phyloP scores from a whole-genome alignment of 129 eudicot genomes.

The Flaveria sonorensis region DNA sequence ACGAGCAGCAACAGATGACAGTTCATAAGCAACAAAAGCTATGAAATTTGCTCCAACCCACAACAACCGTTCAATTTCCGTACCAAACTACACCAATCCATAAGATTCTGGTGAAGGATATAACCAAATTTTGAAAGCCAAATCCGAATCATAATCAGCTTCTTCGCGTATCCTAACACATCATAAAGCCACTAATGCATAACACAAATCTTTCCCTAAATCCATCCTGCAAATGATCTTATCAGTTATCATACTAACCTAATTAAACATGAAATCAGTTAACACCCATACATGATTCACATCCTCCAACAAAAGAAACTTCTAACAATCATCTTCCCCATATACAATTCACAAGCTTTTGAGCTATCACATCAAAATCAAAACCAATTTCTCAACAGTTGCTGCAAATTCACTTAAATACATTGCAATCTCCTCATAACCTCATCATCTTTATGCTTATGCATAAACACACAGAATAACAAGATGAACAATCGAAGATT shows the following conservation, averaged over 20 bases:
- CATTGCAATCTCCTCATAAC: not conserved
- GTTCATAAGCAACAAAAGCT: not conserved
- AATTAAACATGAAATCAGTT: not conserved
- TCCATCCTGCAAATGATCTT: constrained; percentile 5
- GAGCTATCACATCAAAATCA: not conserved
- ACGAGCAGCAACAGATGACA: not conserved
- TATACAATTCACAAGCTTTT: not conserved
- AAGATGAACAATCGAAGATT: not conserved
- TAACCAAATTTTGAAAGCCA: not conserved
- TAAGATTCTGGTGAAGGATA: not conserved
- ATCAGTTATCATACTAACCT: constrained; percentile 5
- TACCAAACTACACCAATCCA: constrained; percentile 4
- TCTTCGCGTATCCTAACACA: not conserved
- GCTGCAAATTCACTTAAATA: no score
- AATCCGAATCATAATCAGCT: not conserved
- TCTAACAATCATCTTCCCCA: not conserved
- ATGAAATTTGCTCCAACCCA: not conserved
- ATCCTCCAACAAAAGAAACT: no score
- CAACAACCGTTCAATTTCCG: not conserved
- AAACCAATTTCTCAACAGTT: not conserved
- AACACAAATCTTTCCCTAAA: constrained; percentile 16
- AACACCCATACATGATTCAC: not conserved
- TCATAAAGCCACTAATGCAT: constrained; percentile 1
- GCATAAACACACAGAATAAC: not conserved
- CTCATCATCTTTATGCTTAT: not conserved